phyloP scores from a whole-genome alignment of 805 yeast genomes.

The Vanderwaltozyma tropicalis region DNA sequence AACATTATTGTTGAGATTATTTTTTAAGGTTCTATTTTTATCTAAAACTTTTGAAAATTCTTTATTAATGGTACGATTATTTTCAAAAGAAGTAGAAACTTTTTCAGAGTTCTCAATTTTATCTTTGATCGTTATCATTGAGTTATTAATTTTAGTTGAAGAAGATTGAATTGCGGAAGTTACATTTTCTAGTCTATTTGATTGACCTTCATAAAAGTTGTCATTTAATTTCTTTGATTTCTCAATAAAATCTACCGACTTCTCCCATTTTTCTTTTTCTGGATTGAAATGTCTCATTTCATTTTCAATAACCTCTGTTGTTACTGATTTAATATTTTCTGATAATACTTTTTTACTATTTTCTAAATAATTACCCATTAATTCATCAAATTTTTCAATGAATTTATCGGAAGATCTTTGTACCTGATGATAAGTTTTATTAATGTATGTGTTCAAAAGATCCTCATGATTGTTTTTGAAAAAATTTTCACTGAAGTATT shows the following conservation, averaged over 20 bases:
- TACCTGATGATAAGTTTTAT: conserved; percentile 18
- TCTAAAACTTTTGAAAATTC: conserved; percentile 13
- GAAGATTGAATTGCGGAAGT: neutral
- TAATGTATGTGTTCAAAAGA: conserved; percentile 17
- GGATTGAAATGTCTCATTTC: conserved; percentile 25
- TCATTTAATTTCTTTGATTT: conserved; percentile 22
- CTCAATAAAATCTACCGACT: conserved; percentile 23
- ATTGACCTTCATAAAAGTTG: conserved; percentile 7
- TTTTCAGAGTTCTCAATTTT: neutral
- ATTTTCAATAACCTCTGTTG: conserved; percentile 22
- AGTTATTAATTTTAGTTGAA: neutral
- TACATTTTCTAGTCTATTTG: neutral
- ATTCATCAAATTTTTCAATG: conserved; percentile 12
- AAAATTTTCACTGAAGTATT: conserved; percentile 23
- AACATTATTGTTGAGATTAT: conserved; percentile 4
- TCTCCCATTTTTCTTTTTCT: conserved; percentile 22
- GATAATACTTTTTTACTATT: conserved; percentile 16
- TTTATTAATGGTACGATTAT: conserved; percentile 8
- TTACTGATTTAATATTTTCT: conserved; percentile 19
- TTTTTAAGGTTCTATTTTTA: conserved; percentile 10
- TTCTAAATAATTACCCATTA: conserved; percentile 16
- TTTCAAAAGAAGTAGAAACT: neutral
- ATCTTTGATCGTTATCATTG: neutral
- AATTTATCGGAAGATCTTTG: conserved; percentile 19
- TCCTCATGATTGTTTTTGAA: conserved; percentile 24